Evolutionary conservation across 805 yeast genomes (phyloP), one percentile per base, ranked within the genome.

Genomic region (Metschnikowia santaceciliae): DNA sequence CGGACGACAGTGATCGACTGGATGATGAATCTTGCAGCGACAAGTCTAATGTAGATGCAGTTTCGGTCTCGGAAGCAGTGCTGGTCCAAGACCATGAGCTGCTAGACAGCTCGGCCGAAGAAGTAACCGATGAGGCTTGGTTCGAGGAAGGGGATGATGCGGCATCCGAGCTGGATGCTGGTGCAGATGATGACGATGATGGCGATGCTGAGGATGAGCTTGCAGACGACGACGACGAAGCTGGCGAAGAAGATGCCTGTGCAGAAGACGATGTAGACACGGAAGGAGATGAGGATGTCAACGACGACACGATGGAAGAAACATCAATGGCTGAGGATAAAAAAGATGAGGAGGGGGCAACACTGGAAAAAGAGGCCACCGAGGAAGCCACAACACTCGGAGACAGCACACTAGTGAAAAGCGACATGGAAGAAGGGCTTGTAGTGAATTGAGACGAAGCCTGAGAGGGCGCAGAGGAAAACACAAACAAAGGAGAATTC

Each of bases 41-140:
- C 37, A 46, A 46, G 2, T 30, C 14, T 2, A 45, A 33, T 2
- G 64, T 54, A 22, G 47, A 30, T 20, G 57, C 55, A 17, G 51
- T 48, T 5, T 43, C 40, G 23, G 43, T 37, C 43, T 32, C 8
- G 36, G 42, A 35, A 32, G 50, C 42, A 17, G 53, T 41, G n/a
- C 54, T 47, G 7, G 56, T 50, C 17, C 57, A 50, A 13, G 60
- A 49, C 17, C 64, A 59, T 11, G 61, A 55, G 48, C 47, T 55
- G 50, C 46, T 50, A 49, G 42, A 47, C 49, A 35, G 41, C 6
- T 8, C 56, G 20, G 63, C 51, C 7, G 65, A 54, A 6, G 67
- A 57, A 30, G 65, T 60, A 6, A 66, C 56, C 3, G 63, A 56
- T 10, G 65, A 64, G 22, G 50, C 36, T 13, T 63, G 54, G 3